A percentile compares a stretch with the other conserved stretches of the same genome.
Conservation (phyloP, 2,329 filamentous ascomycete genomes). For the Westerdykella sp. region DNA sequence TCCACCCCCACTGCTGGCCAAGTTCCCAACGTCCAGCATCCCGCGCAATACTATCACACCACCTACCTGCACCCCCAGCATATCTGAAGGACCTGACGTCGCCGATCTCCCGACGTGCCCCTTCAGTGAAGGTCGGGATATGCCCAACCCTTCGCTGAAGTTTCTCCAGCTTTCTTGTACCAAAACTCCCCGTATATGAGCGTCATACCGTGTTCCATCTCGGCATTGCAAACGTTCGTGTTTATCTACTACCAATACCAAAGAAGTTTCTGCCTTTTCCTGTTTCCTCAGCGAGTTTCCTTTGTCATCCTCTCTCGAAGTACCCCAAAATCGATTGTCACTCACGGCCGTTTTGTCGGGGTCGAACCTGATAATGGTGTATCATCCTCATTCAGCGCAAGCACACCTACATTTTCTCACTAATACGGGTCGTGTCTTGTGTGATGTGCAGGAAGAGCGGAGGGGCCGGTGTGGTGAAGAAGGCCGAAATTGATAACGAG, state of each 20-base stretch:
- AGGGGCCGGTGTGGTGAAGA: constrained; percentile 15
- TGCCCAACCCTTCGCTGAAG: too few species aligned
- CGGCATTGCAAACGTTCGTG: constrained; percentile 36
- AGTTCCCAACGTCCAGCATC: constrained; percentile 23
- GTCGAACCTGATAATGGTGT: neutral
- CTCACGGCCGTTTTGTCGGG: too few species aligned
- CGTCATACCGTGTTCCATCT: constrained; percentile 36
- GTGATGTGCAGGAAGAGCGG: constrained; percentile 14
- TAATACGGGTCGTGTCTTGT: constrained; percentile 28
- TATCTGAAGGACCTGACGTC: constrained; percentile 7
- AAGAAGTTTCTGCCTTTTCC: constrained; percentile 24
- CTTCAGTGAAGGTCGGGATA: neutral
- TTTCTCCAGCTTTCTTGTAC: constrained; percentile 25
- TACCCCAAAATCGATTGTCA: constrained; percentile 4
- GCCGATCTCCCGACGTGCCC: neutral
- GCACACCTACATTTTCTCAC: constrained; percentile 14
- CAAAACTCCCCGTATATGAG: constrained; percentile 34
- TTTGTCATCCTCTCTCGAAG: constrained; percentile 21
- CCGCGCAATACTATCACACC: constrained; percentile 31
- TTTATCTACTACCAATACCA: constrained; percentile 27
- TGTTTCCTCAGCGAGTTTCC: constrained; percentile 29
- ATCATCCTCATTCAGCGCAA: constrained; percentile 5
- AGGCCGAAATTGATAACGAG: constrained; percentile 34
- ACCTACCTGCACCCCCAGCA: constrained; percentile 34
- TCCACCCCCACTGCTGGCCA: constrained; percentile 35